Conservation (phyloP, 2,329 filamentous ascomycete species). For the Leptographium wingfieldii region DNA sequence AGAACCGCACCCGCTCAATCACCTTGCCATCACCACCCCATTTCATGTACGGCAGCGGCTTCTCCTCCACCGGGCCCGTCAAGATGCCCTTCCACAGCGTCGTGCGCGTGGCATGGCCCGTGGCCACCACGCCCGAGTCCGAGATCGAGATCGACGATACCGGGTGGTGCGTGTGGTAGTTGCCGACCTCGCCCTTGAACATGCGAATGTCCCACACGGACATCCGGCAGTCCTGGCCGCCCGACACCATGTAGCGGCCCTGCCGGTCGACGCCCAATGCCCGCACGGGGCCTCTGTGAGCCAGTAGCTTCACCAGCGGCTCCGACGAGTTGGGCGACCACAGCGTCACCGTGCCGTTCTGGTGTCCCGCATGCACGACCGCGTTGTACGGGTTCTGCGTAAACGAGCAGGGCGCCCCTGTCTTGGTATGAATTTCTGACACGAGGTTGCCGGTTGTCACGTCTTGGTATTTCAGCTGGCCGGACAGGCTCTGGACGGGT, state of each 20-base stretch:
- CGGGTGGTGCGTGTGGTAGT: conserved; percentile 72
- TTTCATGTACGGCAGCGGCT: conserved; percentile 80
- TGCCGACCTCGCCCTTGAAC: conserved; percentile 68
- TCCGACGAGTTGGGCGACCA: conserved; percentile 90
- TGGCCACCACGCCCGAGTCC: conserved; percentile 74
- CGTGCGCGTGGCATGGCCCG: conserved; percentile 81
- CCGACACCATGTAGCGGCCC: conserved; percentile 46
- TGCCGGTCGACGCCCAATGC: conserved; percentile 76
- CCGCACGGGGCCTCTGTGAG: conserved; percentile 79
- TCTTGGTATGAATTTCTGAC: conserved; percentile 69
- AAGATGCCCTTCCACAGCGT: conserved; percentile 79
- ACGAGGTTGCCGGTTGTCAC: conserved; percentile 86
- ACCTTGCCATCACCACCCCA: conserved; percentile 79
- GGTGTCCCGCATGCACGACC: conserved; percentile 81
- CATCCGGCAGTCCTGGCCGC: conserved; percentile 14
- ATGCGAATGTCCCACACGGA: conserved; percentile 15
- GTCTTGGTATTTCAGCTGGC: conserved; percentile 87
- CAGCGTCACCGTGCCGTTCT: conserved; percentile 86
- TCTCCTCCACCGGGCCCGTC: conserved; percentile 52
- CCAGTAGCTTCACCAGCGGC: conserved; percentile 80
- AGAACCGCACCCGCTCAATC: conserved; percentile 78
- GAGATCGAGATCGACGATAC: conserved; percentile 78
- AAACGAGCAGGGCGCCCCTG: conserved; percentile 73
- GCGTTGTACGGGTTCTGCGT: conserved; percentile 87
- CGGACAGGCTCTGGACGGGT: conserved; percentile 51